Percentiles rank a stretch among this genome's conserved stretches.
Evolutionary conservation across 176 grass and related monocot genomes (phyloP).

Genomic region (Eleusine coracana): DNA sequence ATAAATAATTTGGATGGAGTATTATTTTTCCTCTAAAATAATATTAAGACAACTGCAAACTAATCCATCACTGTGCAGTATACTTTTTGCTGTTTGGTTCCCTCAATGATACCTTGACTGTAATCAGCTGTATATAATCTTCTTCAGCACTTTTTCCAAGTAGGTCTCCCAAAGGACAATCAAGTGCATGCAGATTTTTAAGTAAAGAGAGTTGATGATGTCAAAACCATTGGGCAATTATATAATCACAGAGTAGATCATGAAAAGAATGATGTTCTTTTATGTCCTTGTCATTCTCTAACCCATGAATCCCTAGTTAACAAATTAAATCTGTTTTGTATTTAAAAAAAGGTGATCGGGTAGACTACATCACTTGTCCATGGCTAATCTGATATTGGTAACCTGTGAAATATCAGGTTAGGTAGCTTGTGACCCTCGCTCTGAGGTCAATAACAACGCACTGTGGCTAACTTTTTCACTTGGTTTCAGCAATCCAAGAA

Average conservation of each 20-base stretch:
- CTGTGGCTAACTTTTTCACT: slow-evolving; percentile 20
- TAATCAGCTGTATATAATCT: background rate
- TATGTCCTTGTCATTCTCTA: background rate
- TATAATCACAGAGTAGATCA: slow-evolving; percentile 8
- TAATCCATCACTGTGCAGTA: background rate
- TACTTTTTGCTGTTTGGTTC: background rate
- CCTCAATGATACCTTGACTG: background rate
- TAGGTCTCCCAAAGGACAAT: slow-evolving; percentile 14
- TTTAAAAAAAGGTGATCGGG: background rate
- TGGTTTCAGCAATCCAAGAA: slow-evolving; percentile 11
- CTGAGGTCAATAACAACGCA: slow-evolving; percentile 24
- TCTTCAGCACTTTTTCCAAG: background rate
- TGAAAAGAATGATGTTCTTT: slow-evolving; percentile 21
- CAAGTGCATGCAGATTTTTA: background rate
- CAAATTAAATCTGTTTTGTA: background rate
- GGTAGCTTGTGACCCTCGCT: background rate
- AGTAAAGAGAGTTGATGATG: slow-evolving; percentile 2
- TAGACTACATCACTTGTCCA: background rate
- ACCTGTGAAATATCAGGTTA: background rate
- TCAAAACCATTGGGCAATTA: background rate
- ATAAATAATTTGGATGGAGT: too few species aligned
- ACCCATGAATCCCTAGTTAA: background rate
- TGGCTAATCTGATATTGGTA: background rate
- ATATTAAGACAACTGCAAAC: background rate
- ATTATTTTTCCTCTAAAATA: background rate